A percentile compares a stretch with the other conserved stretches of the same genome.
Conservation (phyloP, 2,329 filamentous ascomycete species). For the Sporothrix humicola region DNA sequence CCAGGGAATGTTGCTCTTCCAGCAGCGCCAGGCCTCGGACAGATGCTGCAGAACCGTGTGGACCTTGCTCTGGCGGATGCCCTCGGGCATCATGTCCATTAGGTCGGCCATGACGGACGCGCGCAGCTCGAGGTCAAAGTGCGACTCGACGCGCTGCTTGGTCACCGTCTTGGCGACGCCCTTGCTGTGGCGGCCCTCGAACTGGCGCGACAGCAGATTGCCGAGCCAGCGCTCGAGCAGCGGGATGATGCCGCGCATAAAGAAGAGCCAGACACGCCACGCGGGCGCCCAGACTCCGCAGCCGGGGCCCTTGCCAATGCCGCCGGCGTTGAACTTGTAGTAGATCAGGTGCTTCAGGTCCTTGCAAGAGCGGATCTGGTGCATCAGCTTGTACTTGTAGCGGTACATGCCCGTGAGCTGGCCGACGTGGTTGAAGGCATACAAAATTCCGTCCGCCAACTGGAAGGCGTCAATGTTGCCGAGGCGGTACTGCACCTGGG, state of each 20-base stretch:
- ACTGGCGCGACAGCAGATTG: slow-evolving; percentile 94
- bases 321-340: slow-evolving; percentile 96
- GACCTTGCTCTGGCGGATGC: slow-evolving; percentile 99
- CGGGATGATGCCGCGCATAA: slow-evolving; percentile 98
- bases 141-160: slow-evolving; percentile 97
- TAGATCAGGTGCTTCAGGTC: slow-evolving; percentile 99
- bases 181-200: slow-evolving; percentile 98
- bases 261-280: slow-evolving; percentile 99
- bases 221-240: slow-evolving; percentile 96
- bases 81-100: slow-evolving; percentile 99
- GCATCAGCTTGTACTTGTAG: slow-evolving; percentile 99
- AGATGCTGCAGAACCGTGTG: slow-evolving; percentile 97
- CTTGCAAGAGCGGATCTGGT: slow-evolving; percentile 98
- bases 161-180: slow-evolving; percentile 98
- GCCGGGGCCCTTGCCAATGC: slow-evolving; percentile 94
- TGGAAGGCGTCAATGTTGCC: slow-evolving; percentile 99
- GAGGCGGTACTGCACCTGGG: slow-evolving; percentile 94
- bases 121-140: slow-evolving; percentile 95
- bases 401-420: slow-evolving; percentile 99
- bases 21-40: slow-evolving; percentile 98
- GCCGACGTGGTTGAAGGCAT: slow-evolving; percentile 98
- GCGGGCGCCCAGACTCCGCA: slow-evolving; percentile 99
- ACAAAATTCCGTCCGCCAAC: slow-evolving; percentile 96
- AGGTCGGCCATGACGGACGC: slow-evolving; percentile 98
- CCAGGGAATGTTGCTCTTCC: slow-evolving; percentile 99